Conservation (phyloP, 2,329 filamentous ascomycete species). For the Hymenoscyphus repandus region DNA sequence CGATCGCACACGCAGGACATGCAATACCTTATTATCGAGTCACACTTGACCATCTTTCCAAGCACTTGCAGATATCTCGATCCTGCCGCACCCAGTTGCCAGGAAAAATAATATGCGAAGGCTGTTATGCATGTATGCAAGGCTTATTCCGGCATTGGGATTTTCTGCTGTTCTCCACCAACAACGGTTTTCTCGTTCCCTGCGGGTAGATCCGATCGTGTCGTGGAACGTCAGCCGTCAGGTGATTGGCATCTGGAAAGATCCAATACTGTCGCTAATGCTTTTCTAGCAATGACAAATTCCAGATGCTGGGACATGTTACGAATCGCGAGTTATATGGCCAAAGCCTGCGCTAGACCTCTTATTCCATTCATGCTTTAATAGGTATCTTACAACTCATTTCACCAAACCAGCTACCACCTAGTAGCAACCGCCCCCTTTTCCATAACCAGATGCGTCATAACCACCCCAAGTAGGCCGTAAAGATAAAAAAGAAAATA, state of each 20-base stretch:
- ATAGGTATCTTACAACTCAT: not conserved
- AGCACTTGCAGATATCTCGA: too few relatives aligned
- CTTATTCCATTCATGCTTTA: not conserved
- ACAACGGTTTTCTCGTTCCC: too few relatives aligned
- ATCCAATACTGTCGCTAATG: too few relatives aligned
- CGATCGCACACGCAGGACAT: not conserved
- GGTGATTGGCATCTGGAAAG: too few relatives aligned
- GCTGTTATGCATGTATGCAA: too few relatives aligned
- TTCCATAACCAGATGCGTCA: not conserved
- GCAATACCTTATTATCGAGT: too few relatives aligned
- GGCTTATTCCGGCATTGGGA: too few relatives aligned
- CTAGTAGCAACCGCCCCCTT: not conserved
- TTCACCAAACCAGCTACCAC: not conserved
- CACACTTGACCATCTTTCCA: too few relatives aligned
- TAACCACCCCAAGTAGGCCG: not conserved
- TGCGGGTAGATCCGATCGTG: too few relatives aligned
- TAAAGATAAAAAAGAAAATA: slow-evolving; percentile 5
- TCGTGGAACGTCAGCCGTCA: too few relatives aligned
- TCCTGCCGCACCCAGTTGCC: not conserved
- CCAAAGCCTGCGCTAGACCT: not conserved
- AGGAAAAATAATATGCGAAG: not conserved
- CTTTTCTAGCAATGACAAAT: too few relatives aligned
- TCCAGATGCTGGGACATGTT: not conserved
- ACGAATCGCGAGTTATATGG: not conserved
- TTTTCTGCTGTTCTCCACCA: too few relatives aligned